Evolutionary conservation across 305 asterid genomes (phyloP), one percentile per base, ranked within the genome.

Genomic region (Nicotiana rustica): DNA sequence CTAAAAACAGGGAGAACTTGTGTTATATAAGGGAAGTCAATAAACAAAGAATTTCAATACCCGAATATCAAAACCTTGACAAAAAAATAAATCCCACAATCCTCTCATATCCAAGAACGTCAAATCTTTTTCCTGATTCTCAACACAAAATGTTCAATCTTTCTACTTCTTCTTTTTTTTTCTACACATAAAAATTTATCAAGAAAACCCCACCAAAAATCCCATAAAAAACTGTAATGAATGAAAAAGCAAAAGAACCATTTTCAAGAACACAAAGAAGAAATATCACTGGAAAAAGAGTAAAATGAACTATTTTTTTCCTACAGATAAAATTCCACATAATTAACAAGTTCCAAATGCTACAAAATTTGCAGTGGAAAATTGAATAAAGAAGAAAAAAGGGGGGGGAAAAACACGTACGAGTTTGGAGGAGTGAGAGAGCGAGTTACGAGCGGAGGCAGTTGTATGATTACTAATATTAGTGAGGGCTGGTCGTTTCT

Each of bases 401-500:
- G 6, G 15, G n/a, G 13, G 29, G 29, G 0, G 0, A 25, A 31
- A 12, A 33, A 41, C 35, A 87, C 94, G 79, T 91, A 93, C 97
- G 79, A 86, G 85, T 87, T 91, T 90, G n/a, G 92, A 89, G 0
- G 91, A 64, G 76, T 89, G 93, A 1, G 89, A 88, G 14, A 85
- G 52, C 13, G 88, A 52, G 12, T 59, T 84, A 81, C 93, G 91
- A 38, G 87, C 86, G 14, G 76, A 56, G 31, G 73, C 89, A n/a
- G 87, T 87, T 85, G 91, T 88, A 88, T 90, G 93, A 84, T 95
- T 95, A 1, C 95, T 91, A 52, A 95, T 86, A 47, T 95, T 93
- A 8, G 92, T 83, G 2, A 95, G 92, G 61, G 99, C 98, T n/a
- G 97, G 95, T 0, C 99, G 90, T 67, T 93, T 95, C 94, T 93